A percentile compares a stretch with the other conserved stretches of the same genome.
These are phyloP conservation scores for Inosperma sp. DNA, from an alignment of 768 basidiomycete species.

Conservation along the genomic window DNA sequence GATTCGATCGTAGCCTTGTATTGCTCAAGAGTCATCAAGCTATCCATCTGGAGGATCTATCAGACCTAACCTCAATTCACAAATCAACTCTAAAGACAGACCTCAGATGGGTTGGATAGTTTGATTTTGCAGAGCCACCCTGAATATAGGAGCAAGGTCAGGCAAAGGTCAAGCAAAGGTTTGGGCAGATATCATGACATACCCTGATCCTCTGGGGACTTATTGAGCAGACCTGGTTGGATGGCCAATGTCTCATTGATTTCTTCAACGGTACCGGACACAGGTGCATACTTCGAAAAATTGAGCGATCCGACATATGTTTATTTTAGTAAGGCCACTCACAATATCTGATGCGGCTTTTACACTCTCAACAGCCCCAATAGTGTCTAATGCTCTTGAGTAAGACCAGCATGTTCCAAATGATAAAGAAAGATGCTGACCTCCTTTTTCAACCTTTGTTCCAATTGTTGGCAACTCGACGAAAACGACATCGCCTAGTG, in stretches of 20 bases:
- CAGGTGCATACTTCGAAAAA: conserved; percentile 78
- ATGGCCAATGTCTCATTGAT: conserved; percentile 68
- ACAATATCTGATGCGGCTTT: conserved; percentile 96
- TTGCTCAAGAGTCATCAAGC: conserved; percentile 67
- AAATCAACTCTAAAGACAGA: too few species aligned
- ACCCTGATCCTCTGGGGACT: conserved; percentile 83
- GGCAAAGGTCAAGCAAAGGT: conserved; percentile 13
- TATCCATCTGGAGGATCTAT: conserved; percentile 59
- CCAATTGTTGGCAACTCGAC: conserved; percentile 81
- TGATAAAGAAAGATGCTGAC: conserved; percentile 43
- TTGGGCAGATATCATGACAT: background rate
- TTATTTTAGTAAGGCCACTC: conserved; percentile 11
- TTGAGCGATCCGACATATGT: background rate
- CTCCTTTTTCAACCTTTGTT: conserved; percentile 60
- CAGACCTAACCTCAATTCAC: too few species aligned
- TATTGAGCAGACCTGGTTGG: conserved; percentile 82
- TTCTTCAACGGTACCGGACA: conserved; percentile 77
- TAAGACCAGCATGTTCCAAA: background rate
- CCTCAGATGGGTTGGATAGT: conserved; percentile 72
- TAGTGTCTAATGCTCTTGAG: conserved; percentile 48
- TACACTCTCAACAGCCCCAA: conserved; percentile 93
- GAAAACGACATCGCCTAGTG: conserved; percentile 94
- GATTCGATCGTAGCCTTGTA: conserved; percentile 51
- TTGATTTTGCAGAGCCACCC: conserved; percentile 97
- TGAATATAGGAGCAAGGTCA: conserved; percentile 26